Conservation (phyloP, 1,284 basidiomycete genomes). For the Mycocalia duriaeana region DNA sequence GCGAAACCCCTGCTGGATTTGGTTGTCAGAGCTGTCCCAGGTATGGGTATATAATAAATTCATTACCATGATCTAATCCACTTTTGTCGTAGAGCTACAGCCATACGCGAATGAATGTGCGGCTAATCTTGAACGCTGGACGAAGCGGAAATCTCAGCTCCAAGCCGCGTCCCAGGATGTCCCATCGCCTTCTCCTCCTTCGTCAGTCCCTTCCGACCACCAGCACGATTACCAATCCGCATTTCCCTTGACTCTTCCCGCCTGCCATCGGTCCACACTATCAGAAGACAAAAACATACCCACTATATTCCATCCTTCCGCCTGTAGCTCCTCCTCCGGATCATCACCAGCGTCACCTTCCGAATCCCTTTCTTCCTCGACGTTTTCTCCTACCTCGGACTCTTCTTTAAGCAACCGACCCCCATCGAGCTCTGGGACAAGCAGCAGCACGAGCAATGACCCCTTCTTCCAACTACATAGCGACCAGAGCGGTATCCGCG, state of each 20-base stretch:
- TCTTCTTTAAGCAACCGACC: neutral
- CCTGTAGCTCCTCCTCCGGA: neutral
- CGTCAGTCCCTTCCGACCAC: too few relatives aligned
- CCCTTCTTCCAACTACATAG: neutral
- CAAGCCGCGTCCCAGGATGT: too few relatives aligned
- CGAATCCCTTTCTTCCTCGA: neutral
- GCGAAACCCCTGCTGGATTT: slow-evolving; percentile 80
- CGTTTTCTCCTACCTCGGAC: neutral
- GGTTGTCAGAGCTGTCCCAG: slow-evolving; percentile 67
- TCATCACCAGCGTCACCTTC: neutral
- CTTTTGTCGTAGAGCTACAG: slow-evolving; percentile 47
- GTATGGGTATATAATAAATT: slow-evolving; percentile 35
- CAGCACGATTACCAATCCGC: too few relatives aligned
- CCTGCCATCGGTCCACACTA: too few relatives aligned
- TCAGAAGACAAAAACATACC: too few relatives aligned
- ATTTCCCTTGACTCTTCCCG: too few relatives aligned
- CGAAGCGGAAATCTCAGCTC: slow-evolving; percentile 44
- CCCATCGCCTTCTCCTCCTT: too few relatives aligned
- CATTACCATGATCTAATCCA: neutral
- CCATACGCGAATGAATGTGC: slow-evolving; percentile 59
- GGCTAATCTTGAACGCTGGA: slow-evolving; percentile 66
- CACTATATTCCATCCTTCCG: too few relatives aligned
- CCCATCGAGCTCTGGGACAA: neutral
- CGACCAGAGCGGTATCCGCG: neutral
- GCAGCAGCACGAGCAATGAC: neutral